phyloP scores from a whole-genome alignment of 192 early-diverging fungal species.

The Coemansia sp. region DNA sequence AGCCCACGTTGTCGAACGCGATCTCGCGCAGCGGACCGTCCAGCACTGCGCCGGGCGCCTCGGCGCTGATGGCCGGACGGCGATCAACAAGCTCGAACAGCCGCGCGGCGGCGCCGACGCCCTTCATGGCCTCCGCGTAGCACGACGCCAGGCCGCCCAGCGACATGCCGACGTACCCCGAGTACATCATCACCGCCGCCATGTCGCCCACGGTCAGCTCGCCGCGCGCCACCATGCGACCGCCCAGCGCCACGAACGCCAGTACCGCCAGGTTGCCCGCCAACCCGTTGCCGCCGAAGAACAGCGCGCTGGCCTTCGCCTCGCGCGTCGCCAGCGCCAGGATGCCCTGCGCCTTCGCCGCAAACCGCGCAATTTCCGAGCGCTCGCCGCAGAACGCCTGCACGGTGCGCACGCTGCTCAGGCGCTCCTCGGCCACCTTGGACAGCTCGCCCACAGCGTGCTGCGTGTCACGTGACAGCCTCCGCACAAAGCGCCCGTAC shows the following conservation, averaged over 20 bases:
- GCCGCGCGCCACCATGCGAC: slow-evolving; percentile 60
- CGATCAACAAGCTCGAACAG: slow-evolving; percentile 61
- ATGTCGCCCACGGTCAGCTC: slow-evolving; percentile 64
- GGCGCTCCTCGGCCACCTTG: slow-evolving; percentile 66
- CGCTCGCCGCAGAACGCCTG: slow-evolving; percentile 51
- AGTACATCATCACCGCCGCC: slow-evolving; percentile 66
- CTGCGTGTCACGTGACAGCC: slow-evolving; percentile 61
- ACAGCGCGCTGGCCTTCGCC: slow-evolving; percentile 59
- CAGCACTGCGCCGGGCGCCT: slow-evolving; percentile 18
- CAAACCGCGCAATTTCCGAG: slow-evolving; percentile 35
- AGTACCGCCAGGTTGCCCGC: slow-evolving; percentile 63
- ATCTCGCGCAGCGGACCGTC: slow-evolving; percentile 43
- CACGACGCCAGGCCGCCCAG: slow-evolving; percentile 60
- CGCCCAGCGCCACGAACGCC: slow-evolving; percentile 63
- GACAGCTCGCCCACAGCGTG: slow-evolving; percentile 65
- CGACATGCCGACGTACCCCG: slow-evolving; percentile 62
- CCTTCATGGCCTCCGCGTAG: slow-evolving; percentile 74
- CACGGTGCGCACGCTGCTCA: slow-evolving; percentile 54
- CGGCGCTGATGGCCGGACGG: slow-evolving; percentile 35
- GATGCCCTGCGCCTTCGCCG: slow-evolving; percentile 36
- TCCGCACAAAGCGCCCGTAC: slow-evolving; percentile 65
- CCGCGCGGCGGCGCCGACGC: slow-evolving; percentile 60
- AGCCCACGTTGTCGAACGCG: slow-evolving; percentile 57
- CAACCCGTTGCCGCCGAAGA: slow-evolving; percentile 64
- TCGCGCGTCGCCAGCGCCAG: slow-evolving; percentile 46